Evolutionary conservation across 2,329 filamentous ascomycete species (phyloP).

Genomic region (Clarireedia homoeocarpa): DNA sequence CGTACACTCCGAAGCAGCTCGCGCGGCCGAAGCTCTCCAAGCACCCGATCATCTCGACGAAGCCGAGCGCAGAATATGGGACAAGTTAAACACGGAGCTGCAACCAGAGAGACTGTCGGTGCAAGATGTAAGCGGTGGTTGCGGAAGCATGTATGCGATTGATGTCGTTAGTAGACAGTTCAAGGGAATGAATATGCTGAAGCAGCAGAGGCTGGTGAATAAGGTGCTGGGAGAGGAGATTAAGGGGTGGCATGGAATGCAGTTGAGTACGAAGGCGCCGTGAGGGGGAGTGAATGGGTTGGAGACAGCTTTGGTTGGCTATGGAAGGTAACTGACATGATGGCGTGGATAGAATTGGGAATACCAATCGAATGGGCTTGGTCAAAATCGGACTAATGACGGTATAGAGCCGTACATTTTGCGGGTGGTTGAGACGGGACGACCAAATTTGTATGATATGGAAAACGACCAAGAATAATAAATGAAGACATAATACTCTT

Average conservation of each 20-base stretch:
- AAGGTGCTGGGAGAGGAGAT: conserved; percentile 65
- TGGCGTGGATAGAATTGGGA: neutral
- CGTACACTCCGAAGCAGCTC: neutral
- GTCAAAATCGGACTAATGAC: neutral
- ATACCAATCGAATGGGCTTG: neutral
- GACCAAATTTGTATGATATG: neutral
- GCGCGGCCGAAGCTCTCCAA: neutral
- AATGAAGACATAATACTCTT: neutral
- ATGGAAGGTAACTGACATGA: neutral
- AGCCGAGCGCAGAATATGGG: conserved; percentile 6
- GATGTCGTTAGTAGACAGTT: conserved; percentile 68
- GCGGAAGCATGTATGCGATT: conserved; percentile 81
- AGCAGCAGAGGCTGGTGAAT: conserved; percentile 79
- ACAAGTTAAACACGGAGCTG: conserved; percentile 27
- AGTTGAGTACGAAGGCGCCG: conserved; percentile 60
- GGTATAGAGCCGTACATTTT: neutral
- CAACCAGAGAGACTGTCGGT: conserved; percentile 35
- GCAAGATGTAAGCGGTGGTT: conserved; percentile 75
- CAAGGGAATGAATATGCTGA: conserved; percentile 61
- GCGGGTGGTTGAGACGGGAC: neutral
- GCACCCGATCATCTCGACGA: conserved; percentile 5
- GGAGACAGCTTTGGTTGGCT: neutral
- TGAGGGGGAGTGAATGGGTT: neutral
- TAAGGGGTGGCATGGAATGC: conserved; percentile 75
- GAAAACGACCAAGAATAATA: neutral